Conservation (phyloP, 2,329 filamentous ascomycete genomes). For the Microsporum audouinii region DNA sequence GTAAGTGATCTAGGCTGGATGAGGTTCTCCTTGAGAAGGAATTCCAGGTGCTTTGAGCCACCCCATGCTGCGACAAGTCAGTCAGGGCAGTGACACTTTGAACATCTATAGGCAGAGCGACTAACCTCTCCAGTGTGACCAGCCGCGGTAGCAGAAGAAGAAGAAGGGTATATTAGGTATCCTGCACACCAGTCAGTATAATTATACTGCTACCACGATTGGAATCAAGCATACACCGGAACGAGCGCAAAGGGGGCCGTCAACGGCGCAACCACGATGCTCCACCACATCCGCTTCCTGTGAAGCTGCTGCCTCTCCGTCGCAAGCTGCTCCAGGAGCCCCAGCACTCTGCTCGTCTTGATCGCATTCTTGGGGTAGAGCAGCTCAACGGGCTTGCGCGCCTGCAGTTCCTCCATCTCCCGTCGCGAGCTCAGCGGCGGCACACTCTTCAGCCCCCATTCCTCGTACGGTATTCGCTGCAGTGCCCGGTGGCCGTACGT, state of each 20-base stretch:
- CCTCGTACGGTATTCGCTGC: constrained; percentile 81
- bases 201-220: constrained; percentile 1
- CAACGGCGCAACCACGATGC: constrained; percentile 69
- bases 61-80: constrained; percentile 47
- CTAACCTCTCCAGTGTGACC: constrained; percentile 69
- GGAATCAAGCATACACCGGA: constrained; percentile 55
- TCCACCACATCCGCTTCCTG: constrained; percentile 65
- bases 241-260: constrained; percentile 71
- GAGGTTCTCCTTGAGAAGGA: constrained; percentile 63
- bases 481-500: constrained; percentile 77
- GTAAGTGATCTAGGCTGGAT: constrained; percentile 55
- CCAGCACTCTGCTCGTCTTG: constrained; percentile 49
- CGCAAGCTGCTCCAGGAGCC: constrained; percentile 58
- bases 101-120: not conserved
- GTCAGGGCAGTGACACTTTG: not conserved
- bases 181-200: constrained; percentile 35
- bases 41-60: constrained; percentile 75
- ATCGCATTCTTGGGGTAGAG: constrained; percentile 65
- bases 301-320: constrained; percentile 73
- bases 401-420: constrained; percentile 51
- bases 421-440: constrained; percentile 63
- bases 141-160: constrained; percentile 79
- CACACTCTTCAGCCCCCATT: constrained; percentile 95
- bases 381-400: constrained; percentile 50
- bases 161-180: constrained; percentile 95